Conservation (phyloP, 2,329 filamentous ascomycete species). For the Calonectria hawksworthii region DNA sequence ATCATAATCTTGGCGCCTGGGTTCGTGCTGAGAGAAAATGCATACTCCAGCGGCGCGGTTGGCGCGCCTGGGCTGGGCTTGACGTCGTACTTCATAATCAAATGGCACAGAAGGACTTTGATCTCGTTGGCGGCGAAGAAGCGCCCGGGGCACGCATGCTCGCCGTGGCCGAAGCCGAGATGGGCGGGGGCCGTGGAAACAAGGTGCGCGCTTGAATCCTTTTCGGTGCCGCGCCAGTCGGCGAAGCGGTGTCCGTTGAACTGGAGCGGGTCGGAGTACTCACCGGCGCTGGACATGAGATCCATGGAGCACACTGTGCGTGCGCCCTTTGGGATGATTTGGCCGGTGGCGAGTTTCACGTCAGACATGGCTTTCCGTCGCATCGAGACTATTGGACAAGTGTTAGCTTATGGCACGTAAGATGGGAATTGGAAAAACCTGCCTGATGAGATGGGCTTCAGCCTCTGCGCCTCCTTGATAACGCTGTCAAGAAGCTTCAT, state of each 20-base stretch:
- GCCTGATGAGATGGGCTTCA: background rate
- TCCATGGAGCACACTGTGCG: background rate
- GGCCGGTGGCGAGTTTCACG: background rate
- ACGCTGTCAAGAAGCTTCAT: background rate
- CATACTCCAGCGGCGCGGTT: background rate
- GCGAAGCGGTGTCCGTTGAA: background rate
- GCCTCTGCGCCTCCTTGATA: background rate
- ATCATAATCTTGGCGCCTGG: background rate
- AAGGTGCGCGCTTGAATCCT: background rate
- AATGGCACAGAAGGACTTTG: background rate
- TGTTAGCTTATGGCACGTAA: background rate
- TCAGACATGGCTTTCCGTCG: background rate
- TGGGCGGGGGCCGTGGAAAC: background rate
- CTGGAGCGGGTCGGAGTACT: background rate
- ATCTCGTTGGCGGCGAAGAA: background rate
- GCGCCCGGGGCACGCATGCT: background rate
- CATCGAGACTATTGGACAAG: background rate
- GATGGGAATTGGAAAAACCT: background rate
- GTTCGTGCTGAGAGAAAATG: background rate
- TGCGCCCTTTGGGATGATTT: background rate
- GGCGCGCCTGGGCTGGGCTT: background rate
- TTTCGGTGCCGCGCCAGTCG: background rate
- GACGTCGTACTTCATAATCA: background rate
- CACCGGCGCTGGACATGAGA: background rate
- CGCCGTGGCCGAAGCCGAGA: background rate